These are phyloP conservation scores for Suillus occidentalis DNA, from an alignment of 768 basidiomycete species.

Conservation along the genomic window DNA sequence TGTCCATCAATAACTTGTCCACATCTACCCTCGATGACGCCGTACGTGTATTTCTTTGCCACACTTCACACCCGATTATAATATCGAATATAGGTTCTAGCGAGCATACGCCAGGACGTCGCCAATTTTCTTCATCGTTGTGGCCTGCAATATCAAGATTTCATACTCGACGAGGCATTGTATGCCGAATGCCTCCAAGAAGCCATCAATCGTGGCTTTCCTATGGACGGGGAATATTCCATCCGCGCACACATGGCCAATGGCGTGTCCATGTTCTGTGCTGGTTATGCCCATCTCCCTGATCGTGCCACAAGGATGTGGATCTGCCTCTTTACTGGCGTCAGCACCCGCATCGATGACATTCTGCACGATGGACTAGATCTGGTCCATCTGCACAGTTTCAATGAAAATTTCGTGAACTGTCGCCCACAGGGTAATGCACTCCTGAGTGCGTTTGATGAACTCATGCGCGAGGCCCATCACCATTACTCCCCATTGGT, in stretches of 20 bases:
- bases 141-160: neutral
- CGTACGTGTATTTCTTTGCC: neutral
- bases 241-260: conserved; percentile 24
- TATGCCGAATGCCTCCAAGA: conserved; percentile 16
- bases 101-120: neutral
- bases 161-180: neutral
- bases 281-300: neutral
- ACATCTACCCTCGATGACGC: neutral
- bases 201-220: conserved; percentile 20
- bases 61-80: neutral
- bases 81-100: neutral
- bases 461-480: too few relatives aligned
- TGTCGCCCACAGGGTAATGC: conserved; percentile 26
- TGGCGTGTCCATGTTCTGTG: conserved; percentile 20
- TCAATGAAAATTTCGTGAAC: conserved; percentile 29
- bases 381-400: conserved; percentile 22
- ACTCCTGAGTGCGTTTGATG: conserved; percentile 27
- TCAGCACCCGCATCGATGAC: neutral
- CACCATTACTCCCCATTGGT: too few relatives aligned
- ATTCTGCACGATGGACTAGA: conserved; percentile 14
- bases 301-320: neutral
- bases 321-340: neutral
- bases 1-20: neutral
- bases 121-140: neutral
- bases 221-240: conserved; percentile 16